Conservation (phyloP, 2,329 filamentous ascomycete species). For the Trichoderma citrinoviride region DNA sequence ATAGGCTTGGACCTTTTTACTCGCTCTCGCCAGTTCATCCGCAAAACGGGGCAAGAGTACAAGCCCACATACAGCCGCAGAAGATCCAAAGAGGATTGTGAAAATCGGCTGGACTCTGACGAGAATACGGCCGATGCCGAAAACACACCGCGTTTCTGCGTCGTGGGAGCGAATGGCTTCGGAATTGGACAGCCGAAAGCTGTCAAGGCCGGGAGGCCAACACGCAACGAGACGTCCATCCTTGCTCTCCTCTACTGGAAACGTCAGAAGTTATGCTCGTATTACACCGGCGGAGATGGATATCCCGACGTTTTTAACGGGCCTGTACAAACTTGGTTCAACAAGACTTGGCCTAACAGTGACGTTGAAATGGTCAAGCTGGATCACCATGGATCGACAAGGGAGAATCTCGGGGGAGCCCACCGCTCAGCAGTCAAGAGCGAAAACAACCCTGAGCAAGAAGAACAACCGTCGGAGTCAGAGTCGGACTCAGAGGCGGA, state of each 20-base stretch:
- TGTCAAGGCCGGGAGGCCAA: background rate
- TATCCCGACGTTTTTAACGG: background rate
- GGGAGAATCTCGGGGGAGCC: background rate
- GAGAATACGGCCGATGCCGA: background rate
- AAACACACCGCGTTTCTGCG: background rate
- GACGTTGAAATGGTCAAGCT: background rate
- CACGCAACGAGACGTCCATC: background rate
- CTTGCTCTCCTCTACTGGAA: background rate
- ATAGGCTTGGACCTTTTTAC: background rate
- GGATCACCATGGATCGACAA: background rate
- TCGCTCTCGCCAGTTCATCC: too few relatives aligned
- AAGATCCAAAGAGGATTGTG: too few relatives aligned
- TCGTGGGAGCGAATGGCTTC: background rate
- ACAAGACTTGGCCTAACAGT: background rate
- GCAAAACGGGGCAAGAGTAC: background rate
- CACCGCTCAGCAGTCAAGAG: too few relatives aligned
- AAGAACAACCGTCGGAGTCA: too few relatives aligned
- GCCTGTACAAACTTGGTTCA: background rate
- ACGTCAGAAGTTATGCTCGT: background rate
- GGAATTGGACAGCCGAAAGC: background rate
- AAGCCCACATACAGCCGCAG: too few relatives aligned
- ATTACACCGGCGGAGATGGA: background rate
- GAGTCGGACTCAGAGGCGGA: too few relatives aligned
- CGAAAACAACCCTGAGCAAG: too few relatives aligned
- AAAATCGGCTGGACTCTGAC: too few relatives aligned